Evolutionary conservation across 2,329 filamentous ascomycete species (phyloP), one percentile per base, ranked within the genome.

Genomic region (Alternaria triticina): DNA sequence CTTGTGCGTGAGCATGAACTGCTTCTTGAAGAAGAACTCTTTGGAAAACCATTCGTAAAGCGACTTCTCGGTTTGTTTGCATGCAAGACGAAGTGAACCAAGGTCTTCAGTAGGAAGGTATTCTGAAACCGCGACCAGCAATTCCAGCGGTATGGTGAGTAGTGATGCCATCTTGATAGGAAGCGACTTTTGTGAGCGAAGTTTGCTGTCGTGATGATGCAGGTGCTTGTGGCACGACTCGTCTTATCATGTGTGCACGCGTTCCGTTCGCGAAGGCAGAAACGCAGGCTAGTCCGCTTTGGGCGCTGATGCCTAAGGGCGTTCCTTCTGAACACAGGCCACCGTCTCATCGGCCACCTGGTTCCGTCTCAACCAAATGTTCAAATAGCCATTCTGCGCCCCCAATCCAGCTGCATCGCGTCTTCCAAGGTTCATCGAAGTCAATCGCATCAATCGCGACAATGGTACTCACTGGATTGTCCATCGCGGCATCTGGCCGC

Each of bases 11-110:
- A 90, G 68, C 86, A 90, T 89, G 77, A 91, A 91, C 71, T 91
- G 88, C 70, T 86, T 87, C 74, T 87, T 88, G 54, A 80, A 82
- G 77, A 92, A 91, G 81, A 89, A 91, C 66, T 90, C 88, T 23
- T 80, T 80, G 27, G 85, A 82, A 68, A 91, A 91, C 33, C 81
- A 81, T 52, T 83, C 80, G 75, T 87, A 87, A 12, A 90, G 79
- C 2, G 81, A 79, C 20, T 77, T 77, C 72, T 91, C 88, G 12
- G 89, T 72, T 17, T 81, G 74, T 59, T 84, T 87, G 79, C 87
- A 89, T 3, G 83, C 83, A 15, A 84, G 77, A 7, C 89, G 88
- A 8, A 91, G 73, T 12, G 78, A 74, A 61, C 85, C 82, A 17
- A 90, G 83, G 8, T 90, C 88, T 0, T 76, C 57, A 0, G 89